Base-by-base conservation (phyloP, 1,284 basidiomycete genomes). In the Salmacisia buchloeana region DNA sequence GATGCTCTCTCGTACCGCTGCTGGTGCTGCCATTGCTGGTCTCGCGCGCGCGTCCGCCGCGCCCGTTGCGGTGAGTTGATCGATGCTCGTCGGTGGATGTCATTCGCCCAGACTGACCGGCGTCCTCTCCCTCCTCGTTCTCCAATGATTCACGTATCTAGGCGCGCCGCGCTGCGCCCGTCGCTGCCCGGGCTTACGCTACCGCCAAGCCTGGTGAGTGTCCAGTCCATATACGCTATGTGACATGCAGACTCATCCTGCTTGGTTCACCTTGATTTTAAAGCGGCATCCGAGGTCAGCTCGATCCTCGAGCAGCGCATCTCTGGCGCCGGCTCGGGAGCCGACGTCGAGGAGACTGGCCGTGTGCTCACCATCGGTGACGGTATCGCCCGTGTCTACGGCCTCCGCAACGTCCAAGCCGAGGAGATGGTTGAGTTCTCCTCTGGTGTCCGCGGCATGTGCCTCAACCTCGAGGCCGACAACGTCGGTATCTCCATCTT, bases 341-440 rank as follows among this genome's bases (percentile, higher is more conserved):
- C 88, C 81, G 94, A 97, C 82, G 91, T 97, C 80, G 92, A 97
- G 85, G 94, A 98, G 85, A 97, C 94, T 70, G 94, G 94, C 81
- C 92, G 93, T 82, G 94, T 98, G 76, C 84, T 97, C 83, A 97
- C 92, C 83, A 94, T 97, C 78, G 94, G 94, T 91, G 94, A 97
- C 84, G 94, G 94, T 94, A 97, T 97, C 81, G 92, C 92, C 83
- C 93, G 94, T 88, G 94, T 98, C 81, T 97, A 94, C 82, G 92
- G 85, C 81, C 83, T 86, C 75, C 83, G 84, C 78, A 85, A 85
- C 80, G 94, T 97, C 81, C 67, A 79, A 91, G 90, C 90, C 85
- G 94, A 98, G 85, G 94, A 98, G 88, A 97, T 98, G 94, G 94
- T 98, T 86, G 94, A 98, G 86, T 98, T 98, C 88, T 92, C 94